Evolutionary conservation across 192 early-diverging fungal species (phyloP).

Genomic region (Umbelopsis ramanniana): DNA sequence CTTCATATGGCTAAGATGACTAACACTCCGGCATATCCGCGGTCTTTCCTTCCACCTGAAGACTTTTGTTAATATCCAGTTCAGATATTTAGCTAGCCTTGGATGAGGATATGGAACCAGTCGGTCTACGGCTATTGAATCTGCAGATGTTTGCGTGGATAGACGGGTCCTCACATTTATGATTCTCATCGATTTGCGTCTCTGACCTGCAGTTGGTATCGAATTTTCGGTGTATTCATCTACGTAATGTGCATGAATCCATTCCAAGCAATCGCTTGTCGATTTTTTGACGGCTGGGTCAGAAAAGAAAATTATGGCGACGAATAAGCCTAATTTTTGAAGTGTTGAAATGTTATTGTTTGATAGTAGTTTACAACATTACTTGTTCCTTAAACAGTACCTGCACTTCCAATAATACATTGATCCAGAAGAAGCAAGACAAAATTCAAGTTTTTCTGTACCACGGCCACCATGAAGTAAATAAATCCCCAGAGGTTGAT

Average conservation of each 20-base stretch:
- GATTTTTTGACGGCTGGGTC: neutral
- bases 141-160: neutral
- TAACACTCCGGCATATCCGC: neutral
- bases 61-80: neutral
- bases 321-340: neutral
- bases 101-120: neutral
- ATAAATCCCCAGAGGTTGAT: neutral
- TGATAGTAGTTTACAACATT: neutral
- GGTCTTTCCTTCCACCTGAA: neutral
- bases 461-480: neutral
- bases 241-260: neutral
- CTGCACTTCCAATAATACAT: neutral
- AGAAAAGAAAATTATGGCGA: constrained; percentile 1
- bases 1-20: neutral
- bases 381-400: neutral
- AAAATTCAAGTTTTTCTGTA: neutral
- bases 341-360: neutral
- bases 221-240: neutral
- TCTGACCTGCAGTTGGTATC: neutral
- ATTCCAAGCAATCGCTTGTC: neutral
- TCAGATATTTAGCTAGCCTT: neutral
- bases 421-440: neutral
- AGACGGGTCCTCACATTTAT: neutral
- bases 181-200: neutral
- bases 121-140: neutral